Base-by-base conservation (phyloP, 805 yeast genomes). In the Candida maltosa region DNA sequence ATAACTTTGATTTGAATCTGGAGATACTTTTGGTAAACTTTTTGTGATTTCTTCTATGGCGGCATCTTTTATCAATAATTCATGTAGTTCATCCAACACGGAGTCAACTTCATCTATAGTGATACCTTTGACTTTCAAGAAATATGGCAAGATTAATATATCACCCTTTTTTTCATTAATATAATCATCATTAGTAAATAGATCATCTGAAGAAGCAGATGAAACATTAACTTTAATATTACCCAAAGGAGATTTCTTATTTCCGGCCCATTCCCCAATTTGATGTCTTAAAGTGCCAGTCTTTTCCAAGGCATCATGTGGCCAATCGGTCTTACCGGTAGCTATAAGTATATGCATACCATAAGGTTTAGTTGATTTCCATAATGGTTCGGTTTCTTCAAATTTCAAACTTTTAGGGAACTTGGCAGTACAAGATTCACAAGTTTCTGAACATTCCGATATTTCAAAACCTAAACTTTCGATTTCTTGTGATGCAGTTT, bases 261-360 rank as follows among this genome's bases (percentile, higher is more conserved):
- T 38, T 2, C 39, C 33, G 29, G 46, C 60, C 70, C 70, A 75
- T n/a, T 49, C 38, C 15, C 58, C 54, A 7, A 78, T 61, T 8
- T 58, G 62, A 25, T 67, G 44, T 25, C 78, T 73, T 25, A 83
- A 62, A 0, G 79, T 65, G 3, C 65, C 59, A 16, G 51, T 35
- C 10, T 35, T 51, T 20, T 70, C 75, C 7, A 69, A 66, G 2
- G 95, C 86, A 50, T 84, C 84, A 42, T 77, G 91, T 11, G 61
- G 65, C 98, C 98, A 91, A 58, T 91, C 95, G 0, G 75, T 54
- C 46, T 80, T 79, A 8, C 93, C 94, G 0, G 97, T 88, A 2
- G 96, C 83, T 0, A 89, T 80, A 22, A 91, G 60, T 16, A 87
- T 63, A 46, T 89, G 97, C 16, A 83, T 52, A 3, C 79, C 81